Conservation (phyloP, 2,329 filamentous ascomycete genomes). For the Penicillium sp. region DNA sequence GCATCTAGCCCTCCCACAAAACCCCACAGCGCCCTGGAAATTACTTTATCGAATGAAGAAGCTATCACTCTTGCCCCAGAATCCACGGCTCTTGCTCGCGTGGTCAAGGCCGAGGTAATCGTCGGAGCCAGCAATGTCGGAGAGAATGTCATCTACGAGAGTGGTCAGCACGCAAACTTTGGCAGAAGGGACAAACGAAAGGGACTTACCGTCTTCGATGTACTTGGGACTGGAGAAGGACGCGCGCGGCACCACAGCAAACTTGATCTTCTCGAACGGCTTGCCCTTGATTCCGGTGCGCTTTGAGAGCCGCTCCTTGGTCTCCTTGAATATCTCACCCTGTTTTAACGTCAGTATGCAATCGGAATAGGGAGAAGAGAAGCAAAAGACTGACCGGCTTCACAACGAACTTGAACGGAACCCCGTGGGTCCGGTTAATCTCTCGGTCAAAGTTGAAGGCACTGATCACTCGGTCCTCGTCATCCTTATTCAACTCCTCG, state of each 20-base stretch:
- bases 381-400: constrained; percentile 62
- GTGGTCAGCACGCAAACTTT: constrained; percentile 5
- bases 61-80: constrained; percentile 61
- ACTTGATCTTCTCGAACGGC: constrained; percentile 97
- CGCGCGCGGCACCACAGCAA: constrained; percentile 71
- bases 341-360: constrained; percentile 36
- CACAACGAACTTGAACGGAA: constrained; percentile 87
- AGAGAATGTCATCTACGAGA: constrained; percentile 46
- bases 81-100: constrained; percentile 59
- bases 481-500: constrained; percentile 61
- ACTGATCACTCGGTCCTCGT: constrained; percentile 67
- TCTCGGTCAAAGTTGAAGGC: constrained; percentile 95
- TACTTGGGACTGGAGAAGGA: constrained; percentile 77
- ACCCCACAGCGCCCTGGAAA: constrained; percentile 19
- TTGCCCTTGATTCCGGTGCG: constrained; percentile 95
- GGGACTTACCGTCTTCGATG: constrained; percentile 75
- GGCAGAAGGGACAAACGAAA: not conserved
- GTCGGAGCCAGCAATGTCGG: constrained; percentile 65
- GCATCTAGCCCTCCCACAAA: constrained; percentile 19
- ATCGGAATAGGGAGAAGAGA: not conserved
- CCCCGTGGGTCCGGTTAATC: constrained; percentile 74
- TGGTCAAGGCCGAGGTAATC: constrained; percentile 69
- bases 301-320: constrained; percentile 90
- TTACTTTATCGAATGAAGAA: constrained; percentile 60
- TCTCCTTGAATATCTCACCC: constrained; percentile 85